phyloP scores from a whole-genome alignment of 2,329 filamentous ascomycete genomes.

The Pestalotiopsis fici region DNA sequence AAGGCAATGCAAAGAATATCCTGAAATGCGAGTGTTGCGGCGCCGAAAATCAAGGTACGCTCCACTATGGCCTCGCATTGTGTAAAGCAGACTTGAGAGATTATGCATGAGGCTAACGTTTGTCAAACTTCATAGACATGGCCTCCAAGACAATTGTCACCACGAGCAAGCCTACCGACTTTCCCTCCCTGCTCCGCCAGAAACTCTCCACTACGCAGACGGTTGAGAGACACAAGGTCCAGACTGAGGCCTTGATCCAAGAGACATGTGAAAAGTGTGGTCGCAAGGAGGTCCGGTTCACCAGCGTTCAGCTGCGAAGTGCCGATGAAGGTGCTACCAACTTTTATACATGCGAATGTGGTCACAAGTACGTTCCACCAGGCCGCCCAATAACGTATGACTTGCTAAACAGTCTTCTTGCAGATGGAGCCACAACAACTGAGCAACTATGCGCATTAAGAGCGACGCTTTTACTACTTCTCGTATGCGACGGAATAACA shows the following conservation, averaged over 20 bases:
- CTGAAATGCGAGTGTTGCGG: constrained; percentile 86
- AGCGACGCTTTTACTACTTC: background rate
- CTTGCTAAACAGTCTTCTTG: constrained; percentile 12
- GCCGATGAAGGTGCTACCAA: constrained; percentile 95
- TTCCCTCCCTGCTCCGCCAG: constrained; percentile 85
- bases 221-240: constrained; percentile 74
- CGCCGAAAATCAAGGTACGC: constrained; percentile 75
- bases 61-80: background rate
- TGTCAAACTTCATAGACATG: background rate
- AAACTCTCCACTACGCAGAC: constrained; percentile 87
- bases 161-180: constrained; percentile 83
- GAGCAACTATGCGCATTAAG: constrained; percentile 14
- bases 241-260: constrained; percentile 62
- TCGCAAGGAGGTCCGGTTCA: constrained; percentile 79
- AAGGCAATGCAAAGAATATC: constrained; percentile 73
- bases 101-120: background rate
- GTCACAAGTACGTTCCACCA: constrained; percentile 66
- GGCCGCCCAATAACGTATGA: background rate
- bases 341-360: constrained; percentile 87
- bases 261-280: constrained; percentile 79
- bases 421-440: constrained; percentile 45
- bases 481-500: background rate
- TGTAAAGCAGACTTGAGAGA: background rate
- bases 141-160: constrained; percentile 67
- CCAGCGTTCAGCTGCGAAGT: constrained; percentile 82